Base-by-base conservation (phyloP, 192 early-diverging fungal genomes). In the Podila minutissima region DNA sequence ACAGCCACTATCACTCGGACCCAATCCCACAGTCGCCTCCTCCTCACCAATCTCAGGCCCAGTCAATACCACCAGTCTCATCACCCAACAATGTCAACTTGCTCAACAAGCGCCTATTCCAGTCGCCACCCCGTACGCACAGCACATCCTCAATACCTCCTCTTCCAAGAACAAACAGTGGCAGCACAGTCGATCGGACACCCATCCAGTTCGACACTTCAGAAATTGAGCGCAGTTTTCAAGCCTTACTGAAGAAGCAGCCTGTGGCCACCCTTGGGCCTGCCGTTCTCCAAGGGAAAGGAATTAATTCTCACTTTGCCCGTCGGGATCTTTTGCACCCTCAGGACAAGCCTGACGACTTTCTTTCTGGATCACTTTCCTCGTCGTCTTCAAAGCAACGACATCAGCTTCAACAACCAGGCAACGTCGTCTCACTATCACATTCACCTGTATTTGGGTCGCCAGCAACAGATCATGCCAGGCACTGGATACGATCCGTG, bases 211-310 rank as follows among this genome's bases (percentile, higher is more conserved):
- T 79, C 66, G 68, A 79, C 28, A 72, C 65, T 5, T 79, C 66
- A 35, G 69, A 72, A 49, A 79, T 79, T n/a, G 60, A 79, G 50
- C 68, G 68, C 15, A 79, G 75, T 20, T 79, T 68, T 29, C 69
- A 79, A 49, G 65, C 69, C 17, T 26, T 79, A 41, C 70, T 79
- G 20, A 79, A 68, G 55, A 79, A 79, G 41, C 75, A 79, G 31
- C 75, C 75, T 22, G 31, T 79, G 5, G 75, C 69, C 2, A 68
- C 64, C 5, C 6, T 38, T 24, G 70, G 75, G 4, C 75, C 65
- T 5, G 50, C 70, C 4, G 32, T 79, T 13, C 46, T 79, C 26
- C 59, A 72, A 10, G 29, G 69, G 35, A 64, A 58, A 37, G 32
- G 41, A 12, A 46, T 2, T 17, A 46, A 1, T 46, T 46, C 41